These are phyloP conservation scores for Xylariaceae sp. DNA, from an alignment of 2,329 filamentous ascomycete species.

Conservation along the genomic window DNA sequence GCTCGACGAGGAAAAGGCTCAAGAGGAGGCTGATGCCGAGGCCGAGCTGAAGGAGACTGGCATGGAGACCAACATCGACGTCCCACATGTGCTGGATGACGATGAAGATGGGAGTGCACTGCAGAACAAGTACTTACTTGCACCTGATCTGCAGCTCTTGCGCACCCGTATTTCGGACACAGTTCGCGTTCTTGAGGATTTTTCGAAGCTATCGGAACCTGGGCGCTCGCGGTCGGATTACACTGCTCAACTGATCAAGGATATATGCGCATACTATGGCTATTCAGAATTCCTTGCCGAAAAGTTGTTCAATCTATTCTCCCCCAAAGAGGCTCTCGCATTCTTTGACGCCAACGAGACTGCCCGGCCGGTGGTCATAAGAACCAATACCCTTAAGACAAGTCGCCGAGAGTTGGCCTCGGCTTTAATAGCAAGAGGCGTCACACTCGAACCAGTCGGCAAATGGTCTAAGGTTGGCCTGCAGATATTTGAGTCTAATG, in stretches of 20 bases:
- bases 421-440: constrained; percentile 49
- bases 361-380: constrained; percentile 86
- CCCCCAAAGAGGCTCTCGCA: constrained; percentile 82
- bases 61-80: constrained; percentile 88
- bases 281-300: constrained; percentile 94
- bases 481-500: constrained; percentile 86
- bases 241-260: constrained; percentile 77
- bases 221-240: constrained; percentile 85
- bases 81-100: constrained; percentile 64
- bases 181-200: constrained; percentile 85
- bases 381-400: constrained; percentile 88
- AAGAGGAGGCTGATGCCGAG: constrained; percentile 77
- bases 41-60: constrained; percentile 81
- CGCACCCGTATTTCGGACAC: constrained; percentile 89
- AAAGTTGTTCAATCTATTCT: constrained; percentile 90
- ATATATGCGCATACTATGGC: constrained; percentile 94
- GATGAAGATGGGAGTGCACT: constrained; percentile 58
- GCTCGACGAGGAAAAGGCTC: constrained; percentile 71
- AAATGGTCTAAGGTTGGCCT: constrained; percentile 99
- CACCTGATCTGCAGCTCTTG: constrained; percentile 85
- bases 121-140: constrained; percentile 62
- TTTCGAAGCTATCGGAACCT: constrained; percentile 74
- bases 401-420: constrained; percentile 73
- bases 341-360: constrained; percentile 99
- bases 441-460: constrained; percentile 91